Evolutionary conservation across 2,329 filamentous ascomycete genomes (phyloP).

Genomic region (Rhinocladiella similis): DNA sequence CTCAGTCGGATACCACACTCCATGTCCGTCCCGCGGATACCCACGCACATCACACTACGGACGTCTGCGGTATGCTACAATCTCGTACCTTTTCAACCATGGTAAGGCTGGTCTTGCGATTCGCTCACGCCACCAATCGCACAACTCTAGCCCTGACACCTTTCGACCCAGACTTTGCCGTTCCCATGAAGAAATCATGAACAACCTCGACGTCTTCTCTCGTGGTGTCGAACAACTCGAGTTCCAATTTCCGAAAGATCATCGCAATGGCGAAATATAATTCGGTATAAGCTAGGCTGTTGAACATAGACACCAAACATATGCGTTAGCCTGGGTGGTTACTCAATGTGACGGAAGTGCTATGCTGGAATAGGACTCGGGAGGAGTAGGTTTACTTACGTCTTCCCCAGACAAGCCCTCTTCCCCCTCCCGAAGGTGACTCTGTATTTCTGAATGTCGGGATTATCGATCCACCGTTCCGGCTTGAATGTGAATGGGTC

Average conservation of each 20-base stretch:
- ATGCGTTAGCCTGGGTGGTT: too few relatives aligned
- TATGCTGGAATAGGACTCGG: too few relatives aligned
- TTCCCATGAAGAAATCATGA: slow-evolving; percentile 19
- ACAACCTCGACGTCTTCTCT: slow-evolving; percentile 13
- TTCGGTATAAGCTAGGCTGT: slow-evolving; percentile 20
- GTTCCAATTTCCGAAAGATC: slow-evolving; percentile 16
- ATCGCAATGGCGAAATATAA: slow-evolving; percentile 16
- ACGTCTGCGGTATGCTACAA: too few relatives aligned
- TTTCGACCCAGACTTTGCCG: slow-evolving; percentile 10
- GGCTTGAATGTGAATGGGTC: slow-evolving; percentile 37
- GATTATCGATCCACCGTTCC: slow-evolving; percentile 37
- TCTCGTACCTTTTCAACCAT: too few relatives aligned
- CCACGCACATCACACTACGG: too few relatives aligned
- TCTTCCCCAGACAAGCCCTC: slow-evolving; percentile 45
- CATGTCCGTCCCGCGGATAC: too few relatives aligned
- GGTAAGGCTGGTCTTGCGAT: too few relatives aligned
- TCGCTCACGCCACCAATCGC: too few relatives aligned
- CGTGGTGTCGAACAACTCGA: slow-evolving; percentile 23
- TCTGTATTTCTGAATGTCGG: slow-evolving; percentile 34
- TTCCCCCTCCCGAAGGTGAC: slow-evolving; percentile 43
- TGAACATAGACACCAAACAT: too few relatives aligned
- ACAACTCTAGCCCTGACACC: slow-evolving; percentile 17
- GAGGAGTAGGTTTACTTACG: too few relatives aligned
- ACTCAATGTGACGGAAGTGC: too few relatives aligned
- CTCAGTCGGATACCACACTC: too few relatives aligned